Evolutionary conservation across 768 basidiomycete genomes (phyloP), one percentile per base, ranked within the genome.

Genomic region (Kwoniella sp.): DNA sequence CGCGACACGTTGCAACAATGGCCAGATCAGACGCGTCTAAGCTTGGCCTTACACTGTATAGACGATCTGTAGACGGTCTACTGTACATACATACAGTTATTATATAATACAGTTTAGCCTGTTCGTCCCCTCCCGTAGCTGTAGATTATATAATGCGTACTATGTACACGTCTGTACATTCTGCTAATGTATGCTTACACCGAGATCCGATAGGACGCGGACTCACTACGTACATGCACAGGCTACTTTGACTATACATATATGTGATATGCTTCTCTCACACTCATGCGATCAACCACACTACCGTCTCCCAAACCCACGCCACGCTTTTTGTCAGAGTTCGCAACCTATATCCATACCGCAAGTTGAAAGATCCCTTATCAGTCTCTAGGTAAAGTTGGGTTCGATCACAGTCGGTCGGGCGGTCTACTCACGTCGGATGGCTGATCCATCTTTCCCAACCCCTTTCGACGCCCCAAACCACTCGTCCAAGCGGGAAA

Each of bases 341-440:
- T 19, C 25, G 48, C 9, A 49, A 10, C 3, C 48, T 49, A 19
- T 26, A 6, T 13, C 33, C 5, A 33, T 33, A 33, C 5, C 33
- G 7, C 33, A 33, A 33, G 33, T n/a, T n/a, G n/a, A n/a, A n/a
- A n/a, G n/a, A n/a, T n/a, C n/a, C n/a, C n/a, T n/a, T n/a, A n/a
- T n/a, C n/a, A n/a, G n/a, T n/a, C n/a, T n/a, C n/a, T n/a, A n/a
- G n/a, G n/a, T n/a, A n/a, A n/a, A n/a, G n/a, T n/a, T n/a, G n/a
- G 46, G 46, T 47, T 47, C 46, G 15, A 17, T 7, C n/a, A n/a
- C n/a, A n/a, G n/a, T n/a, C n/a, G n/a, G 33, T 33, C 6, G 33
- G 17, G 4, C 17, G 40, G 17, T 19, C 8, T 21, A 68, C 71
- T 66, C 50, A 73, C 69, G 72, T 70, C 3, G 72, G 72, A 69